Percentiles rank a stretch among this genome's conserved stretches.
Conservation (phyloP, 1,139 yeast species). For the Zygosaccharomyces pseudobailii region DNA sequence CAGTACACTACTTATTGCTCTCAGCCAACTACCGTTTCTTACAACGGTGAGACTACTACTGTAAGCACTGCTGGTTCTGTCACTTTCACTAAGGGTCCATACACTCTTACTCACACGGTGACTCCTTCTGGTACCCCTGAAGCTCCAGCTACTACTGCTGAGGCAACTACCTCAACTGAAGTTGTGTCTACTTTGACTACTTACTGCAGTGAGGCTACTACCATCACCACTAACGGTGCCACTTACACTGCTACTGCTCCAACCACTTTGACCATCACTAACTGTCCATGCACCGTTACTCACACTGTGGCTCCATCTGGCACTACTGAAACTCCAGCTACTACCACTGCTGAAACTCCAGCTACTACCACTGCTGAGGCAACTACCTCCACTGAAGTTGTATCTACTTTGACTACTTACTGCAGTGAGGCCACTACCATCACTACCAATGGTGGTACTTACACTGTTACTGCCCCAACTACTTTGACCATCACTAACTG, state of each 20-base stretch:
- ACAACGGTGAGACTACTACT: constrained; percentile 31
- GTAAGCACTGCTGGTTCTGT: constrained; percentile 35
- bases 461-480: constrained; percentile 39
- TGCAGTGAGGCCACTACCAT: too few species aligned
- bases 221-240: too few species aligned
- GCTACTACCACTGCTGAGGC: neutral
- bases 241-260: constrained; percentile 41
- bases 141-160: neutral
- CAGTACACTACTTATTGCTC: too few species aligned
- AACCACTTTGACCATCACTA: constrained; percentile 21
- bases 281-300: constrained; percentile 39
- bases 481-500: constrained; percentile 22
- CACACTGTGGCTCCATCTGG: constrained; percentile 1
- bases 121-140: neutral
- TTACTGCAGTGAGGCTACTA: too few species aligned
- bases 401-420: neutral
- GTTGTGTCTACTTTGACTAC: neutral
- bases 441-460: constrained; percentile 19
- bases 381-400: neutral
- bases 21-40: too few species aligned
- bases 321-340: constrained; percentile 13
- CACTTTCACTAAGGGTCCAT: constrained; percentile 31
- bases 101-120: constrained; percentile 36
- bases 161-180: neutral
- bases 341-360: neutral